Evolutionary conservation across 257 asterid species (phyloP).

Genomic region (Ajuga chamaepitys): DNA sequence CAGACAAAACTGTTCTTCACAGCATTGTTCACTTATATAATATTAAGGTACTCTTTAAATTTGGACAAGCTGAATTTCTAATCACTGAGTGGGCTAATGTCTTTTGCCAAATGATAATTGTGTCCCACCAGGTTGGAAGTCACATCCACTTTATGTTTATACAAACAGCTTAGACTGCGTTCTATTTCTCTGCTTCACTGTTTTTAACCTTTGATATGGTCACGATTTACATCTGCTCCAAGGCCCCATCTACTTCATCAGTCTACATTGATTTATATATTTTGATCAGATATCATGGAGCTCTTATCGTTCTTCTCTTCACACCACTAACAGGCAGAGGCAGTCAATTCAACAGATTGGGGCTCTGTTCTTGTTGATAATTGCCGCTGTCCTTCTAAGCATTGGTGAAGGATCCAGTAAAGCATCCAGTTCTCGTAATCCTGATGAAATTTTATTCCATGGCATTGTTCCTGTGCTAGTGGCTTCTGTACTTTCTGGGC

Average conservation of each 20-base stretch:
- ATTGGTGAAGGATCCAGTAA: constrained; percentile 93
- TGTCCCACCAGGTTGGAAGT: constrained; percentile 7
- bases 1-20: constrained; percentile 95
- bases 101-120: constrained; percentile 5
- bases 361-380: constrained; percentile 81
- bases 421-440: constrained; percentile 45
- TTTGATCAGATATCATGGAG: not conserved
- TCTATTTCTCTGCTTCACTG: too few species aligned
- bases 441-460: constrained; percentile 66
- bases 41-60: constrained; percentile 74
- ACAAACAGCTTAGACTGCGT: not conserved
- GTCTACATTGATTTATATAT: not conserved
- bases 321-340: constrained; percentile 50
- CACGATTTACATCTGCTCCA: not conserved
- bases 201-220: not conserved
- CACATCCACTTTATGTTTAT: not conserved
- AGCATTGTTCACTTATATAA: constrained; percentile 72
- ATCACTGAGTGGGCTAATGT: not conserved
- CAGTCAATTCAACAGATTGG: constrained; percentile 91
- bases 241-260: not conserved
- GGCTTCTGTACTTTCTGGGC: constrained; percentile 93
- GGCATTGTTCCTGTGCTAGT: constrained; percentile 85
- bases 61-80: constrained; percentile 6
- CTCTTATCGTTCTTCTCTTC: constrained; percentile 6
- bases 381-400: constrained; percentile 85